Conservation (phyloP, 1,139 yeast species). For the Hyphopichia khmerensis region DNA sequence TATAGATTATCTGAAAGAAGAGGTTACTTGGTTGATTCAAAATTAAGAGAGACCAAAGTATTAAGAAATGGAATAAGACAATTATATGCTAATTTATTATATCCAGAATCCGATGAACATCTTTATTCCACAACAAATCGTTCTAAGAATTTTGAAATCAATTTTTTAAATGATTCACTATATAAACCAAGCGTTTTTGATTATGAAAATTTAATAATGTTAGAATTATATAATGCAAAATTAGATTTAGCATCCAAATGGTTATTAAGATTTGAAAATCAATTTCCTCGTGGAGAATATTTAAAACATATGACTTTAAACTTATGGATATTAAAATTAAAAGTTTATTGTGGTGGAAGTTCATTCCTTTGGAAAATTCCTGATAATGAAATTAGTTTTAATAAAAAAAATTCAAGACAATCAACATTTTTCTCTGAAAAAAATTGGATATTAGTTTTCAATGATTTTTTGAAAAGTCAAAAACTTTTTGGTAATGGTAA, state of each 20-base stretch:
- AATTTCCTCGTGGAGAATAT: conserved; percentile 16
- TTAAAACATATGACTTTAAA: conserved; percentile 20
- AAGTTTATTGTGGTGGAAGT: conserved; percentile 34
- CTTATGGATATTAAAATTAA: conserved; percentile 37
- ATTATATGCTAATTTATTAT: conserved; percentile 28
- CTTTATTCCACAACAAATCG: conserved; percentile 17
- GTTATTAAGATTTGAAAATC: conserved; percentile 33
- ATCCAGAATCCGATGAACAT: conserved; percentile 15
- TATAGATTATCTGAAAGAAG: conserved; percentile 5
- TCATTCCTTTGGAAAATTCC: conserved; percentile 30
- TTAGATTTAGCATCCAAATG: conserved; percentile 42
- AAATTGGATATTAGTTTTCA: conserved; percentile 21
- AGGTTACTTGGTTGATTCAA: background rate
- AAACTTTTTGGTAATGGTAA: conserved; percentile 6
- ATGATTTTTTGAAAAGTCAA: conserved; percentile 15
- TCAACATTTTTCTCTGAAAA: conserved; percentile 16
- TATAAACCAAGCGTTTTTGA: conserved; percentile 25
- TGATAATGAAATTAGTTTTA: conserved; percentile 17
- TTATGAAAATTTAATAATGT: conserved; percentile 37
- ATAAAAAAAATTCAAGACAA: conserved; percentile 16
- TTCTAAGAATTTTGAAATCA: background rate
- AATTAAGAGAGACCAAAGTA: background rate
- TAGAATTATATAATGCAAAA: conserved; percentile 36
- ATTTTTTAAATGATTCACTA: conserved; percentile 11
- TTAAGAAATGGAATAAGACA: conserved; percentile 23